Percentiles rank a stretch among this genome's conserved stretches.
These are phyloP conservation scores for Marasmius sp. DNA, from an alignment of 1,284 basidiomycete species.

Conservation along the genomic window DNA sequence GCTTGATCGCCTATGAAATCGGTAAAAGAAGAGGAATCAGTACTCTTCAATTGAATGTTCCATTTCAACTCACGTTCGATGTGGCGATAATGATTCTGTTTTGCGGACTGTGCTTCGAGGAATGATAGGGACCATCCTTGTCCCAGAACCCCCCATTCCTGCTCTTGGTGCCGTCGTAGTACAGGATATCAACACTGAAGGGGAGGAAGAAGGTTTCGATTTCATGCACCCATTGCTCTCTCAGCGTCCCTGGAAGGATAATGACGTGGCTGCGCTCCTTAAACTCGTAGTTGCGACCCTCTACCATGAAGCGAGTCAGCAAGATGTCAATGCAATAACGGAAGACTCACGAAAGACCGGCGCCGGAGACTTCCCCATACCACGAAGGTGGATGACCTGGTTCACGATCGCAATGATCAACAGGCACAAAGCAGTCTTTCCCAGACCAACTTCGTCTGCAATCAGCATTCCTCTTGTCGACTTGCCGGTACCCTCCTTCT, in stretches of 20 bases:
- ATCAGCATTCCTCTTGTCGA: slow-evolving; percentile 21
- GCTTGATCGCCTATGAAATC: slow-evolving; percentile 12
- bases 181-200: slow-evolving; percentile 22
- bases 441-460: slow-evolving; percentile 31
- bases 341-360: slow-evolving; percentile 20
- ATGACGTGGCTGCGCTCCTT: slow-evolving; percentile 23
- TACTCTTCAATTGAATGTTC: no score
- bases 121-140: slow-evolving; percentile 14
- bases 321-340: background rate
- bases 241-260: slow-evolving; percentile 25
- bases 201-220: slow-evolving; percentile 18
- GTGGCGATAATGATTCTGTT: slow-evolving; percentile 25
- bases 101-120: slow-evolving; percentile 15
- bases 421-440: slow-evolving; percentile 26
- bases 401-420: slow-evolving; percentile 21
- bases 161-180: slow-evolving; percentile 14
- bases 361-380: background rate
- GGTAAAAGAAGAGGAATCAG: background rate
- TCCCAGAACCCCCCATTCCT: slow-evolving; percentile 23
- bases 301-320: slow-evolving; percentile 5
- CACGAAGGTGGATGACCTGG: slow-evolving; percentile 12
- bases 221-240: slow-evolving; percentile 25
- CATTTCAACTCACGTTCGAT: slow-evolving; percentile 26
- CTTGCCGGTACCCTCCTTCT: background rate
- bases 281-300: background rate